phyloP scores from a whole-genome alignment of 2,329 filamentous ascomycete species.

The Hypoxylon sp. region DNA sequence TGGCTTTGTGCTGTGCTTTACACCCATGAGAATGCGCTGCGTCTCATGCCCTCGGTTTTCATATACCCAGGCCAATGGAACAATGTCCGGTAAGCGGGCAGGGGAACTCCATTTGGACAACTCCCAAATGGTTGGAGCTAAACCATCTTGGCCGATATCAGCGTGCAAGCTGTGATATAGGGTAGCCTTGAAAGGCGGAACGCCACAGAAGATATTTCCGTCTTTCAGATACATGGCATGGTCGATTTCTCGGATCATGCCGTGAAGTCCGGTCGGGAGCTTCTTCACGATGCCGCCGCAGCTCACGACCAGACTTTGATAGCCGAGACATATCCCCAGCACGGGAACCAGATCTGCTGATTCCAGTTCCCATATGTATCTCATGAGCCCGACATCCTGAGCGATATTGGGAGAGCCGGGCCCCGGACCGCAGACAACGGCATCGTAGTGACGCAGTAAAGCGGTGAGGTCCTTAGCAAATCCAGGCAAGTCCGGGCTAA shows the following conservation, averaged over 20 bases:
- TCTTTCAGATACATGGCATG: constrained; percentile 57
- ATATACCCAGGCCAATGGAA: constrained; percentile 73
- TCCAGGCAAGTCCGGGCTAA: constrained; percentile 57
- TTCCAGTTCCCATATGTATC: constrained; percentile 76
- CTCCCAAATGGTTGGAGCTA: constrained; percentile 54
- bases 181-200: constrained; percentile 74
- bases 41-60: constrained; percentile 54
- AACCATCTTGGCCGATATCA: constrained; percentile 62
- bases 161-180: constrained; percentile 78
- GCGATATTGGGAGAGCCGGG: constrained; percentile 81
- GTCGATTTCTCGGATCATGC: constrained; percentile 77
- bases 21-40: constrained; percentile 79
- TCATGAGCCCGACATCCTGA: constrained; percentile 86
- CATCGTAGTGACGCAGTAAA: constrained; percentile 75
- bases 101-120: constrained; percentile 56
- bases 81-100: constrained; percentile 55
- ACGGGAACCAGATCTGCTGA: constrained; percentile 75
- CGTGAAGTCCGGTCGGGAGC: constrained; percentile 81
- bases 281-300: constrained; percentile 75
- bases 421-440: constrained; percentile 89
- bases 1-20: constrained; percentile 74
- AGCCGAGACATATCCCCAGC: constrained; percentile 89
- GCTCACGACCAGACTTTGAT: constrained; percentile 80
- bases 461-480: constrained; percentile 60
- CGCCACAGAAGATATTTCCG: constrained; percentile 73